Evolutionary conservation across 208 protist species (phyloP).

Genomic region (Trypanosoma platydactyli): DNA sequence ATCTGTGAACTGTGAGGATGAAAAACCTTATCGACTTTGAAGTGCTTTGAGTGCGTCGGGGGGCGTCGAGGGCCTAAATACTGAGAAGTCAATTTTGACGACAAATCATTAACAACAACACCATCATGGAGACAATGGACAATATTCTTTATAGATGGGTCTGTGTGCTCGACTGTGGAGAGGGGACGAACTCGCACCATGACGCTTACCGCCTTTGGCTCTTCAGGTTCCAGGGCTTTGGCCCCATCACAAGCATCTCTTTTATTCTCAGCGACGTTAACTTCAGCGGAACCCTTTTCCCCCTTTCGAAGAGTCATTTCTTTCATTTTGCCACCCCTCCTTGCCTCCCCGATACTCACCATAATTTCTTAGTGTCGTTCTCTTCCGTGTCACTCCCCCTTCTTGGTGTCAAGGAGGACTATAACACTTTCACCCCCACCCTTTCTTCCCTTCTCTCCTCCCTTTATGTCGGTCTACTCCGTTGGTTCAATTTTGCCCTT

Average conservation of each 20-base stretch:
- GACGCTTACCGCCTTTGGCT: slow-evolving; percentile 42
- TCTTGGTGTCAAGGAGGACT: too few relatives aligned
- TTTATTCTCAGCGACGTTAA: neutral
- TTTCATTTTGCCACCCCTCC: too few relatives aligned
- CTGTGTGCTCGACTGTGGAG: slow-evolving; percentile 60
- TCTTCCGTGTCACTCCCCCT: too few relatives aligned
- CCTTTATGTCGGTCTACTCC: too few relatives aligned
- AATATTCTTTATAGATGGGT: slow-evolving; percentile 56
- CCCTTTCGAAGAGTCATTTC: too few relatives aligned
- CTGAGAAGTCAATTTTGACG: slow-evolving; percentile 6
- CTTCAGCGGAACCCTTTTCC: neutral
- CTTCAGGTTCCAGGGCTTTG: neutral
- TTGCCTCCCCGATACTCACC: too few relatives aligned
- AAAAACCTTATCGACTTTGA: slow-evolving; percentile 71
- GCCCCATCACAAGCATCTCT: neutral
- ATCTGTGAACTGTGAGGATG: slow-evolving; percentile 66
- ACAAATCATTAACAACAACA: slow-evolving; percentile 48
- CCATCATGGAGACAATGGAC: slow-evolving; percentile 66
- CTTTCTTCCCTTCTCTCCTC: too few relatives aligned
- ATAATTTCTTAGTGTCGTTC: too few relatives aligned
- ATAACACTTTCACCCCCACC: too few relatives aligned
- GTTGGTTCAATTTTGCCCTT: too few relatives aligned
- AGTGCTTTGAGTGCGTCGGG: slow-evolving; percentile 50
- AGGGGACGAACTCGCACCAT: slow-evolving; percentile 75
- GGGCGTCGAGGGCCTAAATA: slow-evolving; percentile 25